A percentile compares a stretch with the other conserved stretches of the same genome.
Evolutionary conservation across 495 filamentous ascomycete genomes (phyloP).

Genomic region (Penicillium ucsense): DNA sequence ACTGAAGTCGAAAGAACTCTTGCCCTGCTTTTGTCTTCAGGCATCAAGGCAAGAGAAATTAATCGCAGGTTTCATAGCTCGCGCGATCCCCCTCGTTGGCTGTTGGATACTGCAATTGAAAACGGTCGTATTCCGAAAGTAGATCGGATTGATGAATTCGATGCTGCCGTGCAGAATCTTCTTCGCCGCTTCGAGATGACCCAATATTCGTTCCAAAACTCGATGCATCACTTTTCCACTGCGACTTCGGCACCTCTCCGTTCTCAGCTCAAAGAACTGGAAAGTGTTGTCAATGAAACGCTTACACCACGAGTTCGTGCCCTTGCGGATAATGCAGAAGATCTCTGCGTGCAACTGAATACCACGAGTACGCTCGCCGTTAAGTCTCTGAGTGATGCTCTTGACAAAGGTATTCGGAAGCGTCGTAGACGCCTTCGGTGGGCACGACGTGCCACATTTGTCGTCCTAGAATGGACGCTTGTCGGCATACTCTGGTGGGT

Average conservation of each 20-base stretch:
- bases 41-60: conserved; percentile 78
- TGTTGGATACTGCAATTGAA: conserved; percentile 18
- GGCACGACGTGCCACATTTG: conserved; percentile 58
- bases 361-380: conserved; percentile 64
- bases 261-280: conserved; percentile 38
- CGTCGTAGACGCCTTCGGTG: conserved; percentile 62
- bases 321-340: conserved; percentile 67
- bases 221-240: conserved; percentile 42
- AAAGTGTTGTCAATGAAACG: conserved; percentile 40
- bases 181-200: conserved; percentile 45
- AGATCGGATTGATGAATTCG: conserved; percentile 51
- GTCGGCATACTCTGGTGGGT: conserved; percentile 77
- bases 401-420: conserved; percentile 61
- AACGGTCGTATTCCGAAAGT: conserved; percentile 36
- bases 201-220: conserved; percentile 42
- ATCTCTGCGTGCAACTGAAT: conserved; percentile 61
- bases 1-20: conserved; percentile 66
- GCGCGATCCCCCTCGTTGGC: conserved; percentile 32
- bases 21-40: conserved; percentile 68
- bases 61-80: conserved; percentile 48
- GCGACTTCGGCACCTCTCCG: conserved; percentile 35
- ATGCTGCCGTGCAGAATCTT: conserved; percentile 58
- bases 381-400: conserved; percentile 66
- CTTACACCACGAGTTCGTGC: conserved; percentile 54
- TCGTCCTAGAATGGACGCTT: conserved; percentile 68